Percentiles rank a stretch among this genome's conserved stretches.
Evolutionary conservation across 768 basidiomycete genomes (phyloP).

Genomic region (Suillus clintonianus): DNA sequence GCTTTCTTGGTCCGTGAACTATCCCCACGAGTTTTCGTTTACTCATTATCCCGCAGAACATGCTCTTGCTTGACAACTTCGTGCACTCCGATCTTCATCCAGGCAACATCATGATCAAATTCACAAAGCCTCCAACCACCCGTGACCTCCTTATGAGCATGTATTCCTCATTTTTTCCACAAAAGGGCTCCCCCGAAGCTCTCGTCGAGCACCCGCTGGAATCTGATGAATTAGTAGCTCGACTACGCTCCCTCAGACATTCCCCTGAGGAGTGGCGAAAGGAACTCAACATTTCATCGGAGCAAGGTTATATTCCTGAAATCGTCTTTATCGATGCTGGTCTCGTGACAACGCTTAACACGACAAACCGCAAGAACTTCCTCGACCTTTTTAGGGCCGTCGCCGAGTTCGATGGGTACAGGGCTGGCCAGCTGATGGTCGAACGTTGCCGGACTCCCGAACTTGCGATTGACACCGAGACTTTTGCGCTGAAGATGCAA

Average conservation of each 20-base stretch:
- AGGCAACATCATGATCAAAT: conserved; percentile 98
- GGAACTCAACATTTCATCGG: conserved; percentile 62
- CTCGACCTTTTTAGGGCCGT: conserved; percentile 95
- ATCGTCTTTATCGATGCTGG: conserved; percentile 97
- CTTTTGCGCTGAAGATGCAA: conserved; percentile 97
- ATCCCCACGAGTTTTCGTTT: conserved; percentile 7
- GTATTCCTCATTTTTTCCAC: conserved; percentile 52
- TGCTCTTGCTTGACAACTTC: conserved; percentile 97
- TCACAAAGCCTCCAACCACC: conserved; percentile 82
- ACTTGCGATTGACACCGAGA: conserved; percentile 87
- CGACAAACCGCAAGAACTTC: conserved; percentile 86
- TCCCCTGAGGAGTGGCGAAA: conserved; percentile 68
- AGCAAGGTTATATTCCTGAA: conserved; percentile 86
- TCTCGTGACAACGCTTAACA: conserved; percentile 84
- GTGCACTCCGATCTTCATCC: conserved; percentile 91
- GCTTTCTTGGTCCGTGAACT: conserved; percentile 79
- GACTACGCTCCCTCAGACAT: conserved; percentile 61
- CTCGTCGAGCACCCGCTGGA: conserved; percentile 36
- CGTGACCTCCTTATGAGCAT: conserved; percentile 62
- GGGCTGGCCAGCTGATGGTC: conserved; percentile 93
- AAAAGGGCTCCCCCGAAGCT: conserved; percentile 24
- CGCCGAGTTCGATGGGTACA: conserved; percentile 97
- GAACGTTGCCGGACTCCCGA: conserved; percentile 92
- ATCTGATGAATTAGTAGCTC: conserved; percentile 65
- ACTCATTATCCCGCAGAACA: conserved; percentile 60